These are phyloP conservation scores for Phytopythium vexans DNA, from an alignment of 352 stramenopile species.

Conservation along the genomic window DNA sequence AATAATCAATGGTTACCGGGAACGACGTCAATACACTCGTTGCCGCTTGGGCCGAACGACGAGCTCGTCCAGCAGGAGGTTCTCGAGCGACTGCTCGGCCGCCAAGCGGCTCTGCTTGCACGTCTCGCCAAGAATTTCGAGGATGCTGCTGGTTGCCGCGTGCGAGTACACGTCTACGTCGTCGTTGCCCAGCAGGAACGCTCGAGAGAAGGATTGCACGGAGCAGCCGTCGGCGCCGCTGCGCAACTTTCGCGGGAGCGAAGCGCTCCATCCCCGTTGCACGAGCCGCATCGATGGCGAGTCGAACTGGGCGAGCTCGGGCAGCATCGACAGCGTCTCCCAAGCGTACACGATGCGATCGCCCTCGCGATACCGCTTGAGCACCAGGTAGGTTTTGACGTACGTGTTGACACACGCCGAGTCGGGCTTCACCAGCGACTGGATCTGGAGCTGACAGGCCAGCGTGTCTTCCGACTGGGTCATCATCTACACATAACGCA, in stretches of 20 bases:
- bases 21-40: background rate
- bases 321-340: constrained; percentile 1
- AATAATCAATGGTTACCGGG: background rate
- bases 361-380: constrained; percentile 16
- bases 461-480: constrained; percentile 1
- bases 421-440: background rate
- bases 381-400: constrained; percentile 1
- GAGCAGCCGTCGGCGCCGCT: background rate
- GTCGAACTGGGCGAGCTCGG: background rate
- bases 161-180: background rate
- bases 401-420: background rate
- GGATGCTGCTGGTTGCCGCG: background rate
- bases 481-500: background rate
- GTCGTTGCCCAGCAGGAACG: background rate
- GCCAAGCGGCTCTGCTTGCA: constrained; percentile 18
- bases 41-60: constrained; percentile 1
- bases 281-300: background rate
- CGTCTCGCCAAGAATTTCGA: constrained; percentile 16
- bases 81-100: constrained; percentile 29
- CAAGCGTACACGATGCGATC: background rate
- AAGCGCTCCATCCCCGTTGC: background rate
- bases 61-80: constrained; percentile 24
- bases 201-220: background rate
- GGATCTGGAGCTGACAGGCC: background rate
- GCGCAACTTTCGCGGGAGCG: background rate